These are phyloP conservation scores for Pythium sp. DNA, from an alignment of 352 stramenopile genomes.

Conservation along the genomic window DNA sequence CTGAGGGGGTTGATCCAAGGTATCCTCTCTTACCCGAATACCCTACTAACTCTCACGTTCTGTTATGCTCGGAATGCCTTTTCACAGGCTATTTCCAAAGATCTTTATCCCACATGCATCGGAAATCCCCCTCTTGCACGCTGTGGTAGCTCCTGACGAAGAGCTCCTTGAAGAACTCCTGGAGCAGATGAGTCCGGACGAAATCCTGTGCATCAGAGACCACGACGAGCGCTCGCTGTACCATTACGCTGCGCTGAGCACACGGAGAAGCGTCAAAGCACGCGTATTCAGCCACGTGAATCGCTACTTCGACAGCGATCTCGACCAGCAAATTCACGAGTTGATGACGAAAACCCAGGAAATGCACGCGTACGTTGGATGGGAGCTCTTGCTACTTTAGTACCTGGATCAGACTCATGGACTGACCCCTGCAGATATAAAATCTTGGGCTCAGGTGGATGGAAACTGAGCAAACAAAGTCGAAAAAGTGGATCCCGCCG, in stretches of 20 bases:
- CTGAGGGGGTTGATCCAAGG: background rate
- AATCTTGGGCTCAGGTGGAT: conserved; percentile 15
- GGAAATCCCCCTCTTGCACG: conserved; percentile 44
- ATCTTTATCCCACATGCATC: conserved; percentile 38
- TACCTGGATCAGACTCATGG: background rate
- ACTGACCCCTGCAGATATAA: background rate
- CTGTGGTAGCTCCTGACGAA: conserved; percentile 26
- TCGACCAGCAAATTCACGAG: conserved; percentile 25
- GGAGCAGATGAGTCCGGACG: conserved; percentile 19
- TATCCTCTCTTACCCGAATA: background rate
- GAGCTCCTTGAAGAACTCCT: conserved; percentile 25
- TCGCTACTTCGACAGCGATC: conserved; percentile 22
- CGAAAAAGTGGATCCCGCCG: conserved; percentile 37
- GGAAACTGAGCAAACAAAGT: conserved; percentile 8
- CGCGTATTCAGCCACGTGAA: conserved; percentile 35
- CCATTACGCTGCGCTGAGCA: conserved; percentile 48
- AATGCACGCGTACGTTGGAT: conserved; percentile 24
- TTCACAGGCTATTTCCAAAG: conserved; percentile 10
- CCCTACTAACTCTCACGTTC: background rate
- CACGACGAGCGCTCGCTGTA: conserved; percentile 30
- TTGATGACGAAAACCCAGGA: conserved; percentile 34
- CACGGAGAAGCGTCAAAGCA: conserved; percentile 12
- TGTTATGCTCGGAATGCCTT: background rate
- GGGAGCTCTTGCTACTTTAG: background rate
- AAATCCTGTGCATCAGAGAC: conserved; percentile 36